These are phyloP conservation scores for Aspergillus aculeatinus DNA, from an alignment of 2,329 filamentous ascomycete species.

Conservation along the genomic window DNA sequence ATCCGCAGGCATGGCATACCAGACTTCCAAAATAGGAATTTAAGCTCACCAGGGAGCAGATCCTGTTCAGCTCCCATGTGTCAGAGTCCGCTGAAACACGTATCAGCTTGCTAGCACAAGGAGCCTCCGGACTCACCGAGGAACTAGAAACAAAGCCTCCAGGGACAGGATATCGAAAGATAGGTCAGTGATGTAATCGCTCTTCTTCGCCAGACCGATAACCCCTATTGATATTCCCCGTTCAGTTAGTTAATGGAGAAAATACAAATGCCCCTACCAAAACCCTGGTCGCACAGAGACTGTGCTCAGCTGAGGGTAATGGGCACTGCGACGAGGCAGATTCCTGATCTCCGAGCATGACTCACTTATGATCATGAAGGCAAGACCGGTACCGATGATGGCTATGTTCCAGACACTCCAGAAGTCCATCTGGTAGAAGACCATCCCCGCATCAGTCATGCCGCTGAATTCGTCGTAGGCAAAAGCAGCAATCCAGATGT, in stretches of 20 bases:
- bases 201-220: slow-evolving; percentile 63
- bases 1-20: slow-evolving; percentile 30
- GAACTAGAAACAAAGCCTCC: slow-evolving; percentile 86
- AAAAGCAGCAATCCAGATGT: slow-evolving; percentile 84
- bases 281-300: not conserved
- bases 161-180: slow-evolving; percentile 88
- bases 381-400: slow-evolving; percentile 70
- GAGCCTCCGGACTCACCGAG: slow-evolving; percentile 48
- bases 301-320: slow-evolving; percentile 7
- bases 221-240: slow-evolving; percentile 51
- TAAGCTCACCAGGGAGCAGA: slow-evolving; percentile 82
- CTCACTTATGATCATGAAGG: slow-evolving; percentile 72
- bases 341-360: slow-evolving; percentile 18
- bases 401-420: slow-evolving; percentile 74
- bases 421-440: slow-evolving; percentile 81
- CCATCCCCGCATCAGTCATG: slow-evolving; percentile 78
- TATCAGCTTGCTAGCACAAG: not conserved
- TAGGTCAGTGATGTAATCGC: slow-evolving; percentile 66
- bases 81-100: slow-evolving; percentile 19
- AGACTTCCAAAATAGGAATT: slow-evolving; percentile 76
- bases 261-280: not conserved
- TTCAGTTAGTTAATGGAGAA: slow-evolving; percentile 2
- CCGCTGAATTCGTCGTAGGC: slow-evolving; percentile 84
- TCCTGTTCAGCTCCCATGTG: slow-evolving; percentile 47
- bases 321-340: slow-evolving; percentile 23